Evolutionary conservation across 331 rosid species (phyloP).

Genomic region (Rhamnella rubrinervis): DNA sequence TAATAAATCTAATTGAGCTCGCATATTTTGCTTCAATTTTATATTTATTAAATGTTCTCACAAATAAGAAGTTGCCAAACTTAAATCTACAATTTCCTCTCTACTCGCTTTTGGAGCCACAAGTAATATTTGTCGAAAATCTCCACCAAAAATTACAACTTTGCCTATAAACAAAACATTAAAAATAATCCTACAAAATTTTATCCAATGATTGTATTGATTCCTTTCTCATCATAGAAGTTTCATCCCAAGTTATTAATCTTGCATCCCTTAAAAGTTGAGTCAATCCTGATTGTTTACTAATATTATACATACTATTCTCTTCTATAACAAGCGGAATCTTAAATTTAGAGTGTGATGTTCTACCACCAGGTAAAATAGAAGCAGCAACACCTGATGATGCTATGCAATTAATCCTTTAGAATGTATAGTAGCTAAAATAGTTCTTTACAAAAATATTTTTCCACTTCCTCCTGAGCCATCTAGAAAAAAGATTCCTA

Average conservation of each 20-base stretch:
- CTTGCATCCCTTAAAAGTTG: no score
- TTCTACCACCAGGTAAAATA: no score
- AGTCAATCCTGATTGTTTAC: no score
- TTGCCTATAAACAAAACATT: neutral
- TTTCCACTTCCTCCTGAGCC: neutral
- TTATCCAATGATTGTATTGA: neutral
- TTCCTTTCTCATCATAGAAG: neutral
- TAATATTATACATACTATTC: no score
- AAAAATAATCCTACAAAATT: neutral
- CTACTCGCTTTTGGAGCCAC: conserved; percentile 4
- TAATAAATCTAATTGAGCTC: neutral
- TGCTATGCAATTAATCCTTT: no score
- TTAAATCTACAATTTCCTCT: neutral
- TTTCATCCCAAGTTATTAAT: no score
- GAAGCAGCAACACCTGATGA: no score
- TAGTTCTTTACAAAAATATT: neutral
- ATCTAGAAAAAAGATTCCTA: neutral
- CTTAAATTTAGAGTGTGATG: no score
- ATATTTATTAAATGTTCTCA: neutral
- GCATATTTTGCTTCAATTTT: neutral
- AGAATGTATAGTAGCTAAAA: no score
- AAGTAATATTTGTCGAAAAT: conserved; percentile 15
- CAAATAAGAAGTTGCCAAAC: neutral
- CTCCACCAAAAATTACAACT: neutral
- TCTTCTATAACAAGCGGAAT: no score